A percentile compares a stretch with the other conserved stretches of the same genome.
Conservation (phyloP, 805 yeast species). For the Candida anglica region DNA sequence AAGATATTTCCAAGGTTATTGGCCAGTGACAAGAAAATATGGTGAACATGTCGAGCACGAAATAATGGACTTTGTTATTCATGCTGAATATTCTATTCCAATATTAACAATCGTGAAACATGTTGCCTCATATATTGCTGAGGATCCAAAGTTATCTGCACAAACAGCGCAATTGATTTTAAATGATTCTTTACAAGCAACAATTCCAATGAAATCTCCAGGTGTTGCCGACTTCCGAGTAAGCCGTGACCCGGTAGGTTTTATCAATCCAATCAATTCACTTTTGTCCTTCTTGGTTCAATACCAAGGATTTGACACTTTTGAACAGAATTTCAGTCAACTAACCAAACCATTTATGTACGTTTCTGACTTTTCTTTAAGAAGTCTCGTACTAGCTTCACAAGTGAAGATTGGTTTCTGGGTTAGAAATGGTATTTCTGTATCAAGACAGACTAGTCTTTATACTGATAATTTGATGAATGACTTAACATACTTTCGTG, state of each 20-base stretch:
- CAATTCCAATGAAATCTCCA: slow-evolving; percentile 16
- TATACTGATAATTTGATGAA: slow-evolving; percentile 42
- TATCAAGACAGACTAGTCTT: slow-evolving; percentile 46
- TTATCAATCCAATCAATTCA: slow-evolving; percentile 58
- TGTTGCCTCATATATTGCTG: slow-evolving; percentile 17
- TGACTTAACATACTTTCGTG: slow-evolving; percentile 39
- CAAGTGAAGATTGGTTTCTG: slow-evolving; percentile 66
- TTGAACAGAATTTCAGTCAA: slow-evolving; percentile 9
- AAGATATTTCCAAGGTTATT: slow-evolving; percentile 54
- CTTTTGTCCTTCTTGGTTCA: slow-evolving; percentile 46
- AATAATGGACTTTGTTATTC: slow-evolving; percentile 44
- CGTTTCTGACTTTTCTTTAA: slow-evolving; percentile 54
- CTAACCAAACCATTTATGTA: slow-evolving; percentile 32
- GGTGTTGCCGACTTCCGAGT: slow-evolving; percentile 39
- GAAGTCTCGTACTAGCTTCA: slow-evolving; percentile 56
- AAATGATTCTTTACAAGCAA: slow-evolving; percentile 24
- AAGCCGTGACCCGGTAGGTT: slow-evolving; percentile 49
- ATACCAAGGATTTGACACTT: slow-evolving; percentile 22
- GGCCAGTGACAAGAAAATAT: slow-evolving; percentile 51
- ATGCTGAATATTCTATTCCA: slow-evolving; percentile 45
- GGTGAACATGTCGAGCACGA: slow-evolving; percentile 71
- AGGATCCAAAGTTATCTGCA: slow-evolving; percentile 9
- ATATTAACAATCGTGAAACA: slow-evolving; percentile 39
- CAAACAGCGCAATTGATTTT: slow-evolving; percentile 29
- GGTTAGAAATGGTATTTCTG: slow-evolving; percentile 68